phyloP scores from a whole-genome alignment of 345 rosid species.

The sweet orange (Citrus sinensis) region DVS_A1.0 CM039162.1:5926501-5927000 shows the following conservation, averaged over 20 bases:
- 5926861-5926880: slow-evolving; percentile 8
- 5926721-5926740: not conserved
- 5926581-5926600: slow-evolving; percentile 16
- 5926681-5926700: slow-evolving; percentile 8
- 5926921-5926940: slow-evolving; percentile 10
- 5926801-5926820: not conserved
- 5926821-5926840: slow-evolving; percentile 5
- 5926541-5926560: not conserved
- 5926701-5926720: slow-evolving; percentile 5
- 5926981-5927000: slow-evolving; percentile 18
- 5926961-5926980: slow-evolving; percentile 21
- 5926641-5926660: slow-evolving; percentile 16
- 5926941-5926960: slow-evolving; percentile 12
- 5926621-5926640: slow-evolving; percentile 9
- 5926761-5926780: slow-evolving; percentile 6
- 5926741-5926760: slow-evolving; percentile 1
- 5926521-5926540: slow-evolving; percentile 8
- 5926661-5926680: slow-evolving; percentile 16
- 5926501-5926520: slow-evolving; percentile 13
- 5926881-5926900: not conserved
- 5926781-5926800: not conserved
- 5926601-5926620: not conserved
- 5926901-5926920: slow-evolving; percentile 1
- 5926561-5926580: not conserved
- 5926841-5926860: slow-evolving; percentile 3